Base-by-base conservation (phyloP, 495 filamentous ascomycete species). In the Penicillium silybi region DNA sequence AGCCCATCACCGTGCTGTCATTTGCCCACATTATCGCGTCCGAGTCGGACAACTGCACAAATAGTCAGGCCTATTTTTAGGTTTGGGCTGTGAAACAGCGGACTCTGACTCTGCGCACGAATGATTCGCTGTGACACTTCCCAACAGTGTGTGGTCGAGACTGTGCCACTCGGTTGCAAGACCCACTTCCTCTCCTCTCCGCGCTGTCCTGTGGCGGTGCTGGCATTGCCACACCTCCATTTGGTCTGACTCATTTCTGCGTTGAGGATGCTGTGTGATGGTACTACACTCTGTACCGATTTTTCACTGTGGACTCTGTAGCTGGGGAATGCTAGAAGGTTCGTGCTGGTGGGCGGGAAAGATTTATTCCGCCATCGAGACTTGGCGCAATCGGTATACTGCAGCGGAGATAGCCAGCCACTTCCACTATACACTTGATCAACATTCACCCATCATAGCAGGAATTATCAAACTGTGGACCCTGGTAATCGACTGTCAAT, bases 301-400 rank as follows among this genome's bases (percentile, higher is more conserved):
- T 32, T 3, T 10, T 32, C 11, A 32, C 26, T 10, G 26, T 9
- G 7, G 7, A 29, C 7, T 29, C 26, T 29, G 7, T 29, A 29
- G 26, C 26, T 7, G n/a, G n/a, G n/a, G n/a, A n/a, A n/a, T n/a
- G n/a, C n/a, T n/a, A n/a, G n/a, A n/a, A n/a, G n/a, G n/a, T n/a
- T n/a, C n/a, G n/a, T 39, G 29, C 29, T 32, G 11, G 9, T 10
- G 26, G 15, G 44, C 44, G 44, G 44, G 44, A 47, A 47, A 47
- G 10, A 16, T 29, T 29, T 47, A n/a, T 34, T 38, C 44, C 44
- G 35, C 35, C 26, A 1, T n/a, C n/a, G n/a, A 29, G 7, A 1
- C 26, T 29, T 6, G 26, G 26, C 5, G 11, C 26, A 6, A 6
- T 26, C 25, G 4, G n/a, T 26, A 29, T 29, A 29, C 11, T 9